Evolutionary conservation across 2,329 filamentous ascomycete species (phyloP).

Genomic region (Fusarium paranaense): DNA sequence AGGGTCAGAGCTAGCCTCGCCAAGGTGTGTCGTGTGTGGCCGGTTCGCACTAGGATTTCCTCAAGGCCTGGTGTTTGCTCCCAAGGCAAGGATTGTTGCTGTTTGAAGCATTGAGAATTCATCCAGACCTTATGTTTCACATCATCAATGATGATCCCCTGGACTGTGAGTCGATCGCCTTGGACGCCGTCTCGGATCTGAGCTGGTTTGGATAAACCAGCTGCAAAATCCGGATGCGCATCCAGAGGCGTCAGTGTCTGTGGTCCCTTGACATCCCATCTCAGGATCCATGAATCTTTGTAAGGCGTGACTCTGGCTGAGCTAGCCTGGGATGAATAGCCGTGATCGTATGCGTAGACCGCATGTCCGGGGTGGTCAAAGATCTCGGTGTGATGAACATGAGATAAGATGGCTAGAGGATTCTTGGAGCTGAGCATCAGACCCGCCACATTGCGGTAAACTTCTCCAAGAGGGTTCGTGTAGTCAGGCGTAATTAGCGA

Average conservation of each 20-base stretch:
- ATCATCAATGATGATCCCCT: background rate
- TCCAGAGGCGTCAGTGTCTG: background rate
- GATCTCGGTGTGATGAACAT: background rate
- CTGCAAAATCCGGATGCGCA: background rate
- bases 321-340: background rate
- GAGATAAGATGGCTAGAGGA: background rate
- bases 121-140: background rate
- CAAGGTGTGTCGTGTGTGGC: background rate
- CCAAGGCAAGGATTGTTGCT: too few relatives aligned
- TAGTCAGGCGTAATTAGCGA: background rate
- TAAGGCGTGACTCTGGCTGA: background rate
- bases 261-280: background rate
- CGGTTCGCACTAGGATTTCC: background rate
- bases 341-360: background rate
- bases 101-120: background rate
- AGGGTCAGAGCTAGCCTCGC: background rate
- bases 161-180: background rate
- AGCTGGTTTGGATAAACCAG: background rate
- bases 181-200: background rate
- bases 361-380: background rate
- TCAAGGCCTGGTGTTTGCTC: background rate
- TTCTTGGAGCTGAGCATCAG: background rate
- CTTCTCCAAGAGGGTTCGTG: background rate
- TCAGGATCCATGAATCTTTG: background rate
- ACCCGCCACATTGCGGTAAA: background rate